These are phyloP conservation scores for Torulaspora globosa DNA, from an alignment of 1,139 yeast species.

Conservation along the genomic window DNA sequence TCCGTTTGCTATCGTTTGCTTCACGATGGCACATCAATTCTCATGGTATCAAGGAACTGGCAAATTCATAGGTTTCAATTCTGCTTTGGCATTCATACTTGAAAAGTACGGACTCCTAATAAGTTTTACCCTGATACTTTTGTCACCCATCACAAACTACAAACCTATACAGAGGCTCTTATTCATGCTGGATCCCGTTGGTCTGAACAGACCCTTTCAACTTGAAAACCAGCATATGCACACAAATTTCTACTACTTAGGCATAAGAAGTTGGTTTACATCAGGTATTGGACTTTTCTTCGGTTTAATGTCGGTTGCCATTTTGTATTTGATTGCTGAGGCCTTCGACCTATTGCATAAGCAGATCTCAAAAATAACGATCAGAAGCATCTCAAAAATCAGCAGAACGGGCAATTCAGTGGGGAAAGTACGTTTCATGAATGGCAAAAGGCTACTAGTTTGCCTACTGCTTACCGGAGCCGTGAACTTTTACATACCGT, in stretches of 20 bases:
- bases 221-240: constrained; percentile 28
- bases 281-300: constrained; percentile 60
- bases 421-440: neutral
- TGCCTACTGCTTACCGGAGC: constrained; percentile 40
- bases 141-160: constrained; percentile 43
- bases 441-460: constrained; percentile 28
- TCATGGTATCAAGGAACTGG: constrained; percentile 40
- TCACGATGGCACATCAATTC: constrained; percentile 48
- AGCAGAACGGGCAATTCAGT: neutral
- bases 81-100: constrained; percentile 41
- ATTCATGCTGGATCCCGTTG: constrained; percentile 55
- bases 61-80: constrained; percentile 49
- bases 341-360: constrained; percentile 17
- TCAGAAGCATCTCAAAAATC: neutral
- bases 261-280: constrained; percentile 55
- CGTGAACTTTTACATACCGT: constrained; percentile 66
- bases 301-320: constrained; percentile 48
- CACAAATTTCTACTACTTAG: constrained; percentile 53
- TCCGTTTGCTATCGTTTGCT: constrained; percentile 48
- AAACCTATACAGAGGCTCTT: constrained; percentile 34
- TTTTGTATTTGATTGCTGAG: constrained; percentile 37
- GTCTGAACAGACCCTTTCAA: constrained; percentile 38
- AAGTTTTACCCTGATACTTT: constrained; percentile 27
- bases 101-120: constrained; percentile 27
- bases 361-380: neutral